Evolutionary conservation across 805 yeast species (phyloP).

Genomic region (Lachancea dasiensis): DNA sequence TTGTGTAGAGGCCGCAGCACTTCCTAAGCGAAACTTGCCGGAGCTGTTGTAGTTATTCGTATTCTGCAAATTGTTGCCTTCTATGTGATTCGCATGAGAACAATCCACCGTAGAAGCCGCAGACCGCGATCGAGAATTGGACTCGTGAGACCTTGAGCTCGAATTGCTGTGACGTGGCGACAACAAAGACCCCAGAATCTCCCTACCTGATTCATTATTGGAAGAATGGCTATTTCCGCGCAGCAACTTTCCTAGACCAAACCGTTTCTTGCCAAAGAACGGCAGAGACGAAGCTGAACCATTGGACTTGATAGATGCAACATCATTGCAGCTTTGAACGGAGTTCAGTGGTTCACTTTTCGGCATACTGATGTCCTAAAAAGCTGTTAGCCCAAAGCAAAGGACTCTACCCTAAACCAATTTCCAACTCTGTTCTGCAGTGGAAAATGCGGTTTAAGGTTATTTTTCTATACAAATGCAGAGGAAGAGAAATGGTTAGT

Average conservation of each 20-base stretch:
- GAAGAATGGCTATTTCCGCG: conserved; percentile 9
- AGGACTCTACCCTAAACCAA: conserved; percentile 3
- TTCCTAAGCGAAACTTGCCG: not conserved
- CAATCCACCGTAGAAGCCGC: conserved; percentile 8
- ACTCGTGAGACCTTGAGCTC: conserved; percentile 8
- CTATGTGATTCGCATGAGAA: conserved; percentile 5
- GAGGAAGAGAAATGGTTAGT: too few species aligned
- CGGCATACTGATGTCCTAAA: conserved; percentile 3
- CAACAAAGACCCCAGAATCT: conserved; percentile 7
- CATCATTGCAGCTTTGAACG: conserved; percentile 5
- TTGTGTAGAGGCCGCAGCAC: not conserved
- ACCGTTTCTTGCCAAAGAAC: conserved; percentile 8
- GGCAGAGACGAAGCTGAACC: conserved; percentile 8
- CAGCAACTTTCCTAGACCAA: conserved; percentile 9
- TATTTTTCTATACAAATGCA: not conserved
- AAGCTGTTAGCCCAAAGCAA: not conserved
- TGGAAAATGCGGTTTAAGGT: not conserved
- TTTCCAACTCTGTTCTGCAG: conserved; percentile 1
- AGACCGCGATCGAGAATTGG: conserved; percentile 1
- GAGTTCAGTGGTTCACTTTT: conserved; percentile 2
- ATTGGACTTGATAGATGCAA: conserved; percentile 6
- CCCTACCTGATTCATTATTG: conserved; percentile 9
- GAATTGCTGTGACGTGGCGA: conserved; percentile 9
- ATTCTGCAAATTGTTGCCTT: conserved; percentile 12
- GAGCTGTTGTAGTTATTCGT: conserved; percentile 8